Base-by-base conservation (phyloP, 805 yeast genomes). In the Metschnikowia drakensbergensis region DNA sequence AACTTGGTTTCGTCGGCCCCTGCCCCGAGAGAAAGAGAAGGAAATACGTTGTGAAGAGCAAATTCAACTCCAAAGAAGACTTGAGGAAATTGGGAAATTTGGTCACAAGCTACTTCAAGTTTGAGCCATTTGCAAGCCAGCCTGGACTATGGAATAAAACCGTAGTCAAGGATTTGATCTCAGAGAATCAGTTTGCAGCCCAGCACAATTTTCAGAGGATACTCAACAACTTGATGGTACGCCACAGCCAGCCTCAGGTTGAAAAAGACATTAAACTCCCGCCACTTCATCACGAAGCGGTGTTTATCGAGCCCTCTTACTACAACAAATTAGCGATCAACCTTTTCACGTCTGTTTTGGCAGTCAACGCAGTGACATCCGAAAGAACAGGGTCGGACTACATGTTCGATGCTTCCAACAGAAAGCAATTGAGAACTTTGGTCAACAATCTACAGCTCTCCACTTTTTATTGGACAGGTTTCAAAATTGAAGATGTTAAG, bases 381-480 rank as follows among this genome's bases (percentile, higher is more conserved):
- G 88, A 84, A 58, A 64, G 89, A 42, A 74, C 70, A 4, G 91
- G 79, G 54, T 70, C 74, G 25, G 90, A 84, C 61, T 84, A 82
- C 62, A 82, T 84, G 88, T 84, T 84, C 58, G 84, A 84, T 67
- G 77, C 82, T 0, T 62, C 76, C 0, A 83, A 83, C 55, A 67
- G 80, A 37, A 62, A 61, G 17, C 83, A 82, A 52, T 62, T 84
- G 34, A 66, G 83, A 50, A 63, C 83, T 42, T 69, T 84, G 53
- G 75, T 84, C 9, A 74, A 79, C 3, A 84, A 84, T 58, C 59
- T 84, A 28, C 87, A 81, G 61, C 71, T 84, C 49, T 81, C 86
- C 0, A 82, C 90, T 0, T 83, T 84, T 60, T 82, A 81, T 57
- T 84, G 91, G 91, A 81, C 88, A 1, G 90, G 89, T 0, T 84